Base-by-base conservation (phyloP, 257 asterid species). In the Capsicum chinense region DNA sequence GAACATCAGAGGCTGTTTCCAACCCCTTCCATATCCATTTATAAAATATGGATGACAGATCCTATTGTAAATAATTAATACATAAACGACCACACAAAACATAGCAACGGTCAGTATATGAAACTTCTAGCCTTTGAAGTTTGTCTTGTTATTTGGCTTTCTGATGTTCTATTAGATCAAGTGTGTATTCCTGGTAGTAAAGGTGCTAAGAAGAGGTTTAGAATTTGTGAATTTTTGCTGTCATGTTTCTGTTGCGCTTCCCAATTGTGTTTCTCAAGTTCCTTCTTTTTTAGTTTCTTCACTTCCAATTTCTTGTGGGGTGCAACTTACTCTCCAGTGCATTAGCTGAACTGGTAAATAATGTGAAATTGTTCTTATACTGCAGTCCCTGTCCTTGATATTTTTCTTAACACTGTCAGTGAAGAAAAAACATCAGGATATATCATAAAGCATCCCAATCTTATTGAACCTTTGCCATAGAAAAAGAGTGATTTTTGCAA, bases 271-370 rank as follows among this genome's bases (percentile, higher is more conserved):
- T 54, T 76, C 64, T 14, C 81, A 54, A 54, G 64, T 52, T 26
- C 63, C 44, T 63, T 62, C 1, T 4, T 76, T 7, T 54, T 76
- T 7, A 5, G 81, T 52, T 15, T 76, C 64, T 76, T 76, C 81
- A 52, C 64, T 13, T 76, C 48, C 81, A 52, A 21, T 76, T 76
- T 76, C 26, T 52, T 54, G 26, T 14, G 7, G 58, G 63, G 13
- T 76, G 47, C 81, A 76, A 21, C 81, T 76, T 52, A 35, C 50
- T 76, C 47, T 76, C 47, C 26, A 52, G 63, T 52, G 63, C 48
- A 76, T 52, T 76, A 26, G 48, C 48, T 52, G 58, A 48, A 14
- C 81, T 52, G 5, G 48, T 39, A 9, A 76, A 44, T 7, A 76
- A 76, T 52, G 26, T 15, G n/a, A 52, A 68, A 15, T 37, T 26